Conservation (phyloP, 2,329 filamentous ascomycete species). For the Diaporthe australafricana region DNA sequence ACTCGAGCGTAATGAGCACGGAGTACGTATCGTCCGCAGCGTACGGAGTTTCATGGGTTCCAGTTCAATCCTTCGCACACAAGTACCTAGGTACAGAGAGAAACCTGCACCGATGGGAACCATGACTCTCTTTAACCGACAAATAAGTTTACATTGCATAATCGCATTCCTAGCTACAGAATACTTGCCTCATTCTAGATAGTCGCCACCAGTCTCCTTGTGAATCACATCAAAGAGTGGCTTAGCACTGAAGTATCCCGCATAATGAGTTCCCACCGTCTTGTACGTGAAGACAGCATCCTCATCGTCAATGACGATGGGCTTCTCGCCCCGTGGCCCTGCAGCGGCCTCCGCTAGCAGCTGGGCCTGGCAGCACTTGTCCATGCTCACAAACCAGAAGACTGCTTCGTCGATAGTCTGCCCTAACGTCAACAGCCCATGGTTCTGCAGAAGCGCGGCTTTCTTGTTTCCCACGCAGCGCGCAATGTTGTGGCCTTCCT, state of each 20-base stretch:
- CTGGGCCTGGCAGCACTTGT: slow-evolving; percentile 60
- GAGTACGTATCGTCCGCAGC: no score
- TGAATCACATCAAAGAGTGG: slow-evolving; percentile 73
- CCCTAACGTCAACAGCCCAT: slow-evolving; percentile 65
- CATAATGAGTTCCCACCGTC: slow-evolving; percentile 68
- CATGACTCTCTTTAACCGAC: not conserved
- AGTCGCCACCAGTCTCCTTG: slow-evolving; percentile 36
- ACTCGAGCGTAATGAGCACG: no score
- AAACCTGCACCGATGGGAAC: no score
- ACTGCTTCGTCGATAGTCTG: slow-evolving; percentile 61
- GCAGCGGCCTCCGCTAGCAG: slow-evolving; percentile 69
- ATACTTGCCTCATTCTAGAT: slow-evolving; percentile 15
- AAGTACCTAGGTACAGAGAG: no score
- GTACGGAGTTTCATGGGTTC: no score
- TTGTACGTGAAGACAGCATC: slow-evolving; percentile 77
- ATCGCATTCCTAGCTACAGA: not conserved
- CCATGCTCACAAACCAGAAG: slow-evolving; percentile 66
- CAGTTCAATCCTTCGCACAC: no score
- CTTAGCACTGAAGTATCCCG: slow-evolving; percentile 78
- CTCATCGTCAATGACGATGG: slow-evolving; percentile 74
- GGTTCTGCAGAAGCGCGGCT: slow-evolving; percentile 65
- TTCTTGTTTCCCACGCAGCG: slow-evolving; percentile 59
- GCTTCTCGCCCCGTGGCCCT: slow-evolving; percentile 70
- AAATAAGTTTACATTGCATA: not conserved
- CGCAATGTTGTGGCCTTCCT: slow-evolving; percentile 63